Evolutionary conservation across 2,329 filamentous ascomycete genomes (phyloP), one percentile per base, ranked within the genome.

Genomic region (Ophiosphaerella narmari): DNA sequence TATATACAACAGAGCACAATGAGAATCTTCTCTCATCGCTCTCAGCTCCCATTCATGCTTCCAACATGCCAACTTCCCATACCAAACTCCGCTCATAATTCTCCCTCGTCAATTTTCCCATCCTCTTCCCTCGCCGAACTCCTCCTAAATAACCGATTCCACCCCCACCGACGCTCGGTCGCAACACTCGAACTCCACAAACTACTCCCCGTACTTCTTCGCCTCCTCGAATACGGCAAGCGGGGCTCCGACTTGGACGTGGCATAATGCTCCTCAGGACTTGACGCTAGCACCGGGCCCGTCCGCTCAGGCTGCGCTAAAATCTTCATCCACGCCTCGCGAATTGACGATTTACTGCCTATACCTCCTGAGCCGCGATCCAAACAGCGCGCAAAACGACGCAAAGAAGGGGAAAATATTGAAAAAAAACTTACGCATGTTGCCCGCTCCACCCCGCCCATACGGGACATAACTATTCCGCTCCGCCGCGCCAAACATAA

Each of bases 331-430:
- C 54, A 56, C 16, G 50, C 47, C 29, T 40, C 26, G 33, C 37
- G 34, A 31, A 56, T 54, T 16, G 54, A 50, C 16, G 54, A 56
- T 31, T 48, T 46, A n/a, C 54, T 46, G n/a, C 50, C 54, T 56
- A 29, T 29, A 2, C 11, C 4, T 11, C 11, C 1, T 29, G 26
- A 8, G 37, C 7, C 8, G 26, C 13, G 29, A 16, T 29, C 31
- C 21, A n/a, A 32, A 41, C 7, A 16, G 12, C 29, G 3, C 7
- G 18, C 21, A 12, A 26, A 34, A 13, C 6, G 26, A 38, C 11
- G 24, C 24, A 21, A 37, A n/a, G 16, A 29, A 31, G 9, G 1
- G 21, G 13, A 13, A 7, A 32, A 32, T 42, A 8, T 8, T 6
- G 6, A 38, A 13, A 16, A 14, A 12, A 21, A 12, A 32, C 42